Evolutionary conservation across 768 basidiomycete genomes (phyloP).

Genomic region (Suillus sp.): DNA sequence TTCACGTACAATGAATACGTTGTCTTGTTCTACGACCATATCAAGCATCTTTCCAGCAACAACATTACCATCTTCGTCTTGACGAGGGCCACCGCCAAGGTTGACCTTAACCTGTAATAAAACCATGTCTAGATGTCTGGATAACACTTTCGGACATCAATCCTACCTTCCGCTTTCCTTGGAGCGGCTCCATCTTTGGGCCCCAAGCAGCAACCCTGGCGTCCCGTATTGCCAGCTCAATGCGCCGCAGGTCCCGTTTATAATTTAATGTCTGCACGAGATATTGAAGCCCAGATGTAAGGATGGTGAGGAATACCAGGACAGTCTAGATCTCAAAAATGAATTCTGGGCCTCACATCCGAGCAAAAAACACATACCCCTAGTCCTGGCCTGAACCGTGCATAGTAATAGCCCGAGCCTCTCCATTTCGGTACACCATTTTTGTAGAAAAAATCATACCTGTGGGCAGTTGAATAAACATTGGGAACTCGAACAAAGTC

Average conservation of each 20-base stretch:
- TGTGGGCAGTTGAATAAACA: slow-evolving; percentile 29
- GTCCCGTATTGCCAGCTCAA: slow-evolving; percentile 59
- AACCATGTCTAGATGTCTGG: slow-evolving; percentile 10
- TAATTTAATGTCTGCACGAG: slow-evolving; percentile 79
- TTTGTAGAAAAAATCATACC: slow-evolving; percentile 94
- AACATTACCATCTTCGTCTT: slow-evolving; percentile 59
- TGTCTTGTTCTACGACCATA: slow-evolving; percentile 76
- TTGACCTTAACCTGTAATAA: slow-evolving; percentile 66
- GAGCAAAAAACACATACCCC: slow-evolving; percentile 47
- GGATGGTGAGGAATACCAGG: slow-evolving; percentile 68
- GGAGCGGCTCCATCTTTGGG: slow-evolving; percentile 62
- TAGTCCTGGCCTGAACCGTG: slow-evolving; percentile 92
- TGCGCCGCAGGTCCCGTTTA: slow-evolving; percentile 66
- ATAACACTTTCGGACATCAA: slow-evolving; percentile 2
- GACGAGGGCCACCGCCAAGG: slow-evolving; percentile 51
- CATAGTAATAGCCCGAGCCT: slow-evolving; percentile 95
- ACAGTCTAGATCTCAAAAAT: slow-evolving; percentile 55
- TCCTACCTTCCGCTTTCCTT: slow-evolving; percentile 69
- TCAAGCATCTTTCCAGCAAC: slow-evolving; percentile 61
- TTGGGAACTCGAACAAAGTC: background rate
- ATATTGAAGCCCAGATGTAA: slow-evolving; percentile 84
- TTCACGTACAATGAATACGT: slow-evolving; percentile 68
- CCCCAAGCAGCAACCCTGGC: slow-evolving; percentile 86
- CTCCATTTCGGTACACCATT: slow-evolving; percentile 98
- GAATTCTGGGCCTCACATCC: slow-evolving; percentile 11